phyloP scores from a whole-genome alignment of 2,329 filamentous ascomycete genomes.

The Emmonsiellopsis sp. region DNA sequence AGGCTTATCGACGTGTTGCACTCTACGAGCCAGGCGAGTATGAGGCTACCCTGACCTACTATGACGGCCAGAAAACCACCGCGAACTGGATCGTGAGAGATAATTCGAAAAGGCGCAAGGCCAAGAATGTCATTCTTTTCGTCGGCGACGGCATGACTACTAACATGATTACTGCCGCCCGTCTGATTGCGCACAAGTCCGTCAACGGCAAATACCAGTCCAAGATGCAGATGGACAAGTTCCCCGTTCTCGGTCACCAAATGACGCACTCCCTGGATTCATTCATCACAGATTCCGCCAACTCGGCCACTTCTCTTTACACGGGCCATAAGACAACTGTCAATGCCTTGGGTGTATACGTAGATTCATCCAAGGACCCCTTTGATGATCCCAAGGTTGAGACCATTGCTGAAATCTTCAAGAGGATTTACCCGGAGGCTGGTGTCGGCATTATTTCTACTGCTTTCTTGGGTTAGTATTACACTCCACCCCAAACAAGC shows the following conservation, averaged over 20 bases:
- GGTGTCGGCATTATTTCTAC: slow-evolving; percentile 62
- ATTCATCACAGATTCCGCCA: slow-evolving; percentile 81
- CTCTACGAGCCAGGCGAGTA: slow-evolving; percentile 74
- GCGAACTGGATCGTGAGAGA: slow-evolving; percentile 71
- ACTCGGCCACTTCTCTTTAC: slow-evolving; percentile 73
- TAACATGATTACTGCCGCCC: slow-evolving; percentile 52
- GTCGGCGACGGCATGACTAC: slow-evolving; percentile 59
- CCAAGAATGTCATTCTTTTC: slow-evolving; percentile 80
- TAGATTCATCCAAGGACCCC: slow-evolving; percentile 60
- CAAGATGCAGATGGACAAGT: slow-evolving; percentile 67
- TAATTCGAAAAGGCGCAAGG: slow-evolving; percentile 58
- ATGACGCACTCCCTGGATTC: slow-evolving; percentile 81
- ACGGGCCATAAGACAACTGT: slow-evolving; percentile 76
- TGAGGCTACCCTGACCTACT: slow-evolving; percentile 65
- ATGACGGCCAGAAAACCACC: slow-evolving; percentile 59
- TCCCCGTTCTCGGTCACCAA: slow-evolving; percentile 77
- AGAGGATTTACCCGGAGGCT: slow-evolving; percentile 53
- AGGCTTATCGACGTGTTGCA: slow-evolving; percentile 65
- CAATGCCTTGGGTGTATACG: slow-evolving; percentile 74
- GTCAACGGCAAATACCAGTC: slow-evolving; percentile 78
- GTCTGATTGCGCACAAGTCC: slow-evolving; percentile 69
- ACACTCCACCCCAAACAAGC: background rate
- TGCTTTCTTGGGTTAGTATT: slow-evolving; percentile 43
- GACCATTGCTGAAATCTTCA: slow-evolving; percentile 63
- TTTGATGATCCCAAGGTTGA: slow-evolving; percentile 84